Conservation (phyloP, 176 grass and related monocot genomes). For the Zoysia japonica region DNA sequence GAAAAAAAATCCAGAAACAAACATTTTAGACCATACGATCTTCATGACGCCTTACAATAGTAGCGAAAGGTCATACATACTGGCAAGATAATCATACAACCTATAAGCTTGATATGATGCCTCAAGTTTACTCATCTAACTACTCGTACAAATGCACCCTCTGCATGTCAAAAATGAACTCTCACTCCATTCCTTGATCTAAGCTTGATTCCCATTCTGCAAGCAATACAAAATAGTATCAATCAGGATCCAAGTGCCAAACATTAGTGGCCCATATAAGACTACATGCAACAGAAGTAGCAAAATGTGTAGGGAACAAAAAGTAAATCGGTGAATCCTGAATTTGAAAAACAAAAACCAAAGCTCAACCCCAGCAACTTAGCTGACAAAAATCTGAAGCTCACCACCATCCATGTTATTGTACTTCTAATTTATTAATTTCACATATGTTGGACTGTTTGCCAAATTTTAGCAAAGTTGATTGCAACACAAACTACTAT, state of each 20-base stretch:
- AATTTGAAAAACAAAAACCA: conserved; percentile 1
- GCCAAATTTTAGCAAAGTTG: not conserved
- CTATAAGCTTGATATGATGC: not conserved
- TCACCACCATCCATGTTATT: not conserved
- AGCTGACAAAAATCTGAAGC: not conserved
- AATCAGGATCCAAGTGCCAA: not conserved
- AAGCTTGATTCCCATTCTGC: conserved; percentile 2
- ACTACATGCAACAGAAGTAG: not conserved
- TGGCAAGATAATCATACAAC: not conserved
- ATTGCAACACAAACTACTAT: not conserved
- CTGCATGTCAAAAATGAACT: conserved; percentile 6
- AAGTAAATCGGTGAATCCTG: not conserved
- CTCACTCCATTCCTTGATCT: not conserved
- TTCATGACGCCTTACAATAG: conserved; percentile 1
- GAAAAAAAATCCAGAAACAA: not conserved
- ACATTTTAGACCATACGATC: not conserved
- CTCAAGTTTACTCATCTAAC: conserved; percentile 11
- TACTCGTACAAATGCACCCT: conserved; percentile 37
- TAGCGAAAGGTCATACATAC: not conserved
- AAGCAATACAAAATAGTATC: conserved; percentile 15
- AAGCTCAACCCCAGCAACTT: conserved; percentile 1
- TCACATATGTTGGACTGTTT: not conserved
- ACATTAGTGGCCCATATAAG: not conserved
- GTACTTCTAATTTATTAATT: not conserved
- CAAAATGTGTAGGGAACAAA: not conserved